phyloP scores from a whole-genome alignment of 257 asterid species.

The Solanum etuberosum region DNA sequence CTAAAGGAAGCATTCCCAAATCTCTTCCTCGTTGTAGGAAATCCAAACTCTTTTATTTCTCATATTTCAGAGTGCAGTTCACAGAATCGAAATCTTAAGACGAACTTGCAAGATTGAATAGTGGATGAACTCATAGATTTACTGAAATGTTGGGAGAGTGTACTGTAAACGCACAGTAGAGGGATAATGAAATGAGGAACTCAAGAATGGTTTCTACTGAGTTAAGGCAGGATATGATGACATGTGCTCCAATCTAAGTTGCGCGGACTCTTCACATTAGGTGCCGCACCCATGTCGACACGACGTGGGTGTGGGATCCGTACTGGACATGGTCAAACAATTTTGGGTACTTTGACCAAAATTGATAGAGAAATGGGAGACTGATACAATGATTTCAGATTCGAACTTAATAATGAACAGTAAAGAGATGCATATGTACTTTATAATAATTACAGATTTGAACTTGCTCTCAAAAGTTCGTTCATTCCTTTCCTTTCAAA shows the following conservation, averaged over 20 bases:
- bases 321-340: neutral
- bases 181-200: neutral
- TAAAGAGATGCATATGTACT: neutral
- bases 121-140: neutral
- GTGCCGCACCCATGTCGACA: no score
- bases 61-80: neutral
- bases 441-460: neutral
- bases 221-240: neutral
- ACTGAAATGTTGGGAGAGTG: neutral
- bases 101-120: neutral
- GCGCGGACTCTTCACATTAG: neutral
- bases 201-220: neutral
- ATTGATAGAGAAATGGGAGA: neutral
- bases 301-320: no score
- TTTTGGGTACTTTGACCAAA: neutral
- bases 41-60: neutral
- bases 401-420: neutral
- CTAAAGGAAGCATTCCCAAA: neutral
- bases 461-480: neutral
- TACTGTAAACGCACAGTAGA: neutral
- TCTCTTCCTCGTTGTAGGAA: neutral
- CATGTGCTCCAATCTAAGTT: neutral
- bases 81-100: neutral
- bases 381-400: neutral
- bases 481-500: neutral